phyloP scores from a whole-genome alignment of 768 basidiomycete genomes.

The Suillus paluster region DNA sequence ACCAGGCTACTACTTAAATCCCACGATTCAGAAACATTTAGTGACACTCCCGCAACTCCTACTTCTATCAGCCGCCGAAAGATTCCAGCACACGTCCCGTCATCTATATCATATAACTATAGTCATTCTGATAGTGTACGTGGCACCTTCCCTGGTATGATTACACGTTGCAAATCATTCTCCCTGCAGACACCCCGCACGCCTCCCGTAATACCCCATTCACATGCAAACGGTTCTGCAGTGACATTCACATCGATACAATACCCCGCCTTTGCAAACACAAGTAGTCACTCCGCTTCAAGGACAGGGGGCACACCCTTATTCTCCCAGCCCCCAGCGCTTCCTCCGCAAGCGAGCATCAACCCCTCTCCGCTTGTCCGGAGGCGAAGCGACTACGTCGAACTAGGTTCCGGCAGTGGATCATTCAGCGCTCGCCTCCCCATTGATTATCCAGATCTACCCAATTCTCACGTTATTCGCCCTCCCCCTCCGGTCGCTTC shows the following conservation, averaged over 20 bases:
- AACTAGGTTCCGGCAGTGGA: conserved; percentile 51
- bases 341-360: conserved; percentile 86
- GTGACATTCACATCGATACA: conserved; percentile 47
- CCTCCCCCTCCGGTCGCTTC: conserved; percentile 82
- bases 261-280: conserved; percentile 54
- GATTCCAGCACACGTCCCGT: conserved; percentile 43
- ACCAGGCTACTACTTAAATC: conserved; percentile 22
- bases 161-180: conserved; percentile 12
- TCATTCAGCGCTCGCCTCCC: conserved; percentile 47
- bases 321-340: conserved; percentile 48
- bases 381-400: conserved; percentile 76
- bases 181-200: conserved; percentile 40
- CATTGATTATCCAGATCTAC: conserved; percentile 85
- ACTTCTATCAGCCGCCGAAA: conserved; percentile 40
- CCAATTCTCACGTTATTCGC: conserved; percentile 60
- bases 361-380: conserved; percentile 77
- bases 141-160: conserved; percentile 10
- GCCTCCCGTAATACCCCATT: conserved; percentile 36
- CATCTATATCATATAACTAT: conserved; percentile 50
- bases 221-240: conserved; percentile 42
- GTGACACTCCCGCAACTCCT: conserved; percentile 15
- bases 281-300: conserved; percentile 41
- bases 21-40: conserved; percentile 15
- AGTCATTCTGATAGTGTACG: conserved; percentile 57
- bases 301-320: conserved; percentile 36